These are phyloP conservation scores for Linnemannia hyalina DNA, from an alignment of 192 early-diverging fungal species.

Conservation along the genomic window DNA sequence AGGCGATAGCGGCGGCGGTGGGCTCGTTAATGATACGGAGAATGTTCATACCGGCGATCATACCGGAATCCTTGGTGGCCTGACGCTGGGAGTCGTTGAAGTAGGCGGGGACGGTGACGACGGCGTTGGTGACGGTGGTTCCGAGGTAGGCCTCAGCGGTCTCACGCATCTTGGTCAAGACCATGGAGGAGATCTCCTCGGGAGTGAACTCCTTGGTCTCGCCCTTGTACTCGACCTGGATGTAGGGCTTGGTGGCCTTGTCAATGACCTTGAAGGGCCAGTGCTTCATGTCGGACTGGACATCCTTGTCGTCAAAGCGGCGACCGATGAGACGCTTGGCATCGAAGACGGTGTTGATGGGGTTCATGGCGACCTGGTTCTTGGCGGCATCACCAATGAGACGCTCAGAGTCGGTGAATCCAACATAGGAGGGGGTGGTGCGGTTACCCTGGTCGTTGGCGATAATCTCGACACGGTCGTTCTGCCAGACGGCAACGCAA, in stretches of 20 bases:
- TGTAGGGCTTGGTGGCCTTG: conserved; percentile 89
- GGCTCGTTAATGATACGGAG: conserved; percentile 99
- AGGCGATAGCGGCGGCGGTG: conserved; percentile 99
- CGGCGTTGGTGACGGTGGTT: conserved; percentile 87
- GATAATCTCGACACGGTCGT: conserved; percentile 93
- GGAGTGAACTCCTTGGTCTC: conserved; percentile 97
- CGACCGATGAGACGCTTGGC: conserved; percentile 99
- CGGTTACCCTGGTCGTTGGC: conserved; percentile 99
- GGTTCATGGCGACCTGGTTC: conserved; percentile 99
- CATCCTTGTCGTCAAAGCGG: conserved; percentile 90
- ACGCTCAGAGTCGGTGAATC: conserved; percentile 97
- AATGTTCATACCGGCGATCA: conserved; percentile 96
- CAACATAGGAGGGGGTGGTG: conserved; percentile 98
- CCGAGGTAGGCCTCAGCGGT: conserved; percentile 95
- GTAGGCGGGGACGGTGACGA: conserved; percentile 98
- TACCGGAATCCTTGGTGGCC: conserved; percentile 99
- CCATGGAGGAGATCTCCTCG: conserved; percentile 98
- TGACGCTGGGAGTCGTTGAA: conserved; percentile 99
- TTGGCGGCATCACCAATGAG: conserved; percentile 99
- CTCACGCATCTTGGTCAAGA: conserved; percentile 98
- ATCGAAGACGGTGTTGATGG: conserved; percentile 98
- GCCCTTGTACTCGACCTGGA: conserved; percentile 96
- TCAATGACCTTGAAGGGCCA: conserved; percentile 97
- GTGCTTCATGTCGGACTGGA: conserved; percentile 99
- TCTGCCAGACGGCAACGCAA: conserved; percentile 86